Evolutionary conservation across 2,329 filamentous ascomycete species (phyloP).

Genomic region (Botrytis fabae): DNA sequence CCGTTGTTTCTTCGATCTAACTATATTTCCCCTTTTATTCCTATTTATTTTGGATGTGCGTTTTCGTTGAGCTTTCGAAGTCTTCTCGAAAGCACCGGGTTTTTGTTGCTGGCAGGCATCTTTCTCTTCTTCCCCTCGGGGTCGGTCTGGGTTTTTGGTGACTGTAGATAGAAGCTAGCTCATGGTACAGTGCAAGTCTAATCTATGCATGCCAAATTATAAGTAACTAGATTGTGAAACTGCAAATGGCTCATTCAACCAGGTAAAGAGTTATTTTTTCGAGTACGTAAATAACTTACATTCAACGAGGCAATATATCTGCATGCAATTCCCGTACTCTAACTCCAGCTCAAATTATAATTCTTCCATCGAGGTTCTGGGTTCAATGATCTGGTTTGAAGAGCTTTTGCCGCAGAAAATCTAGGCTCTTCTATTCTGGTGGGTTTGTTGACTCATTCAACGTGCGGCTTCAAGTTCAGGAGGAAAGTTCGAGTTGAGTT

Average conservation of each 20-base stretch:
- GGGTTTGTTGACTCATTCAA: too few relatives aligned
- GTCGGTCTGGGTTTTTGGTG: background rate
- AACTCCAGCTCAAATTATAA: too few relatives aligned
- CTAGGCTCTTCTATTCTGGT: background rate
- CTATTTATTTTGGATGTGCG: background rate
- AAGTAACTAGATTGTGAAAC: background rate
- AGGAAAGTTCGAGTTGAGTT: background rate
- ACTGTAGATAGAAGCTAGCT: background rate
- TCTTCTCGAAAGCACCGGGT: background rate
- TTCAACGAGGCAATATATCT: background rate
- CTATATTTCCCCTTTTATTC: background rate
- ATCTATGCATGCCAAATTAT: background rate
- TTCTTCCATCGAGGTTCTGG: too few relatives aligned
- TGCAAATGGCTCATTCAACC: background rate
- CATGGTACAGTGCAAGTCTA: background rate
- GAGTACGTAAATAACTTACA: background rate
- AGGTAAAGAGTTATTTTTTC: rapidly evolving
- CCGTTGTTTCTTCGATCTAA: background rate
- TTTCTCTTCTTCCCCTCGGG: background rate
- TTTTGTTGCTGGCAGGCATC: background rate
- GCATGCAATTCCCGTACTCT: too few relatives aligned
- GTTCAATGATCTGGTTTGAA: too few relatives aligned
- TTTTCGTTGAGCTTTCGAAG: background rate
- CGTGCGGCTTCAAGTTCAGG: background rate
- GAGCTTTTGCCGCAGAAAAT: background rate